phyloP scores from a whole-genome alignment of 306 rosid genomes.

The Castanospermum australe region DNA sequence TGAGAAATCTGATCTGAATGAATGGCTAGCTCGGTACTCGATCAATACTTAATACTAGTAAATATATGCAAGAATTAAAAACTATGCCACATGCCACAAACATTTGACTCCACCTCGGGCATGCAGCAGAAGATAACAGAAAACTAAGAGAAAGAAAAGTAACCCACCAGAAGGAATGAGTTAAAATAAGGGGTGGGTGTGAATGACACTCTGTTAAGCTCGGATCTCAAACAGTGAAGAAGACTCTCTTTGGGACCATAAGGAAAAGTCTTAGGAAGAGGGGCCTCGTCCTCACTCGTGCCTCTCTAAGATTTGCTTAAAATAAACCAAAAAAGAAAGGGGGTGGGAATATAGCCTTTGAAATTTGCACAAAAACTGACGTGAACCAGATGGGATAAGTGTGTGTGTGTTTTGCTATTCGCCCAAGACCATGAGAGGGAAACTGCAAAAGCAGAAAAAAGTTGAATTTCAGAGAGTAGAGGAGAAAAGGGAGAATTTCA shows the following conservation, averaged over 20 bases:
- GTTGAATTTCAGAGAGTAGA: conserved; percentile 37
- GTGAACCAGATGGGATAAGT: conserved; percentile 44
- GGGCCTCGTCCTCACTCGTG: conserved; percentile 33
- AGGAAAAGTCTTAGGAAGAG: conserved; percentile 36
- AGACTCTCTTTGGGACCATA: conserved; percentile 56
- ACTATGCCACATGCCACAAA: conserved; percentile 2
- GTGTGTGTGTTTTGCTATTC: conserved; percentile 15
- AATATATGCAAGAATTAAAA: neutral
- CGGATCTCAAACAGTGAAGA: conserved; percentile 73
- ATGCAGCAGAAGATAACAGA: conserved; percentile 30
- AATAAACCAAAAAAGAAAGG: neutral
- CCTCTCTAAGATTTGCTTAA: conserved; percentile 13
- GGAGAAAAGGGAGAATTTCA: conserved; percentile 35
- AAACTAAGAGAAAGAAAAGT: conserved; percentile 27
- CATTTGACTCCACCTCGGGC: conserved; percentile 32
- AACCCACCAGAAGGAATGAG: conserved; percentile 30
- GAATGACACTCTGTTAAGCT: conserved; percentile 61
- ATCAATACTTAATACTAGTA: neutral
- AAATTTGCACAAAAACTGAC: conserved; percentile 64
- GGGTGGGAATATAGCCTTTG: conserved; percentile 43
- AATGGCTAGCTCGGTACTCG: neutral
- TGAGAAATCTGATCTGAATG: neutral
- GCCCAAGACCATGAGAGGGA: conserved; percentile 32
- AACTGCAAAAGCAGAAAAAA: conserved; percentile 45
- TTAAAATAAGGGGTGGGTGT: conserved; percentile 28